Percentiles rank a stretch among this genome's conserved stretches.
Conservation (phyloP, 2,329 filamentous ascomycete genomes). For the Xylaria sp. region DNA sequence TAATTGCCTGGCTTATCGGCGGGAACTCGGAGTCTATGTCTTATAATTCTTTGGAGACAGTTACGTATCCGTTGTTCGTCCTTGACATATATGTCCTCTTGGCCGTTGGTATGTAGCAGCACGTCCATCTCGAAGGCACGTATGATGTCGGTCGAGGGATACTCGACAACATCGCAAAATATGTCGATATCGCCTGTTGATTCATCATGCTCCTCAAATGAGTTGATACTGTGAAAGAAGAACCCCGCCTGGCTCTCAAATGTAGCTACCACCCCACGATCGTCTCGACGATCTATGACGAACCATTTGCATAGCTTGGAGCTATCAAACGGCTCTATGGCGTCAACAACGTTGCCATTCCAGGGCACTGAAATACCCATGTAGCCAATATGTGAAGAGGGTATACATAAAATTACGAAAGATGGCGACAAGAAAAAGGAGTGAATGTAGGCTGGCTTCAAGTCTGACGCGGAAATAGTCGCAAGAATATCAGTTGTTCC, state of each 20-base stretch:
- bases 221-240: constrained; percentile 83
- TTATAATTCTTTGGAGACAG: constrained; percentile 53
- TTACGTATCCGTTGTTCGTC: constrained; percentile 53
- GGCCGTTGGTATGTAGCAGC: constrained; percentile 63
- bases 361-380: constrained; percentile 70
- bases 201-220: constrained; percentile 70
- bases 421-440: constrained; percentile 79
- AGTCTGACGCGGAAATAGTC: constrained; percentile 62
- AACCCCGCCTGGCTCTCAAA: constrained; percentile 77
- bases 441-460: constrained; percentile 78
- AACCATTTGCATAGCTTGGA: constrained; percentile 73
- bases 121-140: constrained; percentile 76
- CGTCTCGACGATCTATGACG: constrained; percentile 73
- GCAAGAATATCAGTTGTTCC: constrained; percentile 77
- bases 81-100: constrained; percentile 56
- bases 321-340: constrained; percentile 71
- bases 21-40: constrained; percentile 57
- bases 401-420: constrained; percentile 79
- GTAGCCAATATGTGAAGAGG: constrained; percentile 68
- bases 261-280: constrained; percentile 72
- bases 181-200: constrained; percentile 59
- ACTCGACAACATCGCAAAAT: constrained; percentile 72
- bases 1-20: constrained; percentile 4
- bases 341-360: constrained; percentile 73
- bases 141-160: constrained; percentile 72